Base-by-base conservation (phyloP, 2,329 filamentous ascomycete genomes). In the Penicillium sp. region DNA sequence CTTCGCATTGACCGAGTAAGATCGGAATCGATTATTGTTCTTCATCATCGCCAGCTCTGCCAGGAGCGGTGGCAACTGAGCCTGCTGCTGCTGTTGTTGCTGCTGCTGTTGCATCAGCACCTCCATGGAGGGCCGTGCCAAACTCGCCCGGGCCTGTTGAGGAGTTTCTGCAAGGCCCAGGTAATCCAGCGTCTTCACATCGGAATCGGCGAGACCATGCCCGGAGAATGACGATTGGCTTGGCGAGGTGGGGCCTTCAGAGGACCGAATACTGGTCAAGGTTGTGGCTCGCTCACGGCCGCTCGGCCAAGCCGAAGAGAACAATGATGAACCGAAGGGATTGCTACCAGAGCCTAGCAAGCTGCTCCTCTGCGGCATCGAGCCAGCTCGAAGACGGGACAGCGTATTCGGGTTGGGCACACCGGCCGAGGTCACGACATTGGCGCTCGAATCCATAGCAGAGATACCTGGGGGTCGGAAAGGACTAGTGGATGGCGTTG, bases 1-100 rank as follows among this genome's bases (percentile, higher is more conserved):
- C 70, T 95, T 96, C 46, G 95, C 94, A 69, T 98, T 98, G 55
- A 98, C 93, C 0, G 93, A 98, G 69, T 96, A 97, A 1, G 93
- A 98, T 38, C 93, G 84, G 76, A 97, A 95, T 42, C 93, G 83
- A 67, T 87, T 97, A 59, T 87, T 86, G 64, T 81, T 86, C 54
- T 84, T 85, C 56, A 88, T 79, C 64, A 87, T 85, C 51, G 84
- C 83, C 50, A 91, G 74, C 61, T 86, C 86, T 36, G 85, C 84
- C 27, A 91, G 76, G 55, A 89, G 86, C 2, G 86, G 84, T 32
- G 74, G 74, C 20, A 77, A 59, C 11, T 69, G 66, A 24, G 68
- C 61, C 46, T 67, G 64, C 38, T 68, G 65, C 46, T 78, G 75
- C 45, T 76, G 75, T 48, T n/a, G n/a, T n/a, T n/a, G 18, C 18